phyloP scores from a whole-genome alignment of 768 basidiomycete species.

The Tylopilus balloui region DNA sequence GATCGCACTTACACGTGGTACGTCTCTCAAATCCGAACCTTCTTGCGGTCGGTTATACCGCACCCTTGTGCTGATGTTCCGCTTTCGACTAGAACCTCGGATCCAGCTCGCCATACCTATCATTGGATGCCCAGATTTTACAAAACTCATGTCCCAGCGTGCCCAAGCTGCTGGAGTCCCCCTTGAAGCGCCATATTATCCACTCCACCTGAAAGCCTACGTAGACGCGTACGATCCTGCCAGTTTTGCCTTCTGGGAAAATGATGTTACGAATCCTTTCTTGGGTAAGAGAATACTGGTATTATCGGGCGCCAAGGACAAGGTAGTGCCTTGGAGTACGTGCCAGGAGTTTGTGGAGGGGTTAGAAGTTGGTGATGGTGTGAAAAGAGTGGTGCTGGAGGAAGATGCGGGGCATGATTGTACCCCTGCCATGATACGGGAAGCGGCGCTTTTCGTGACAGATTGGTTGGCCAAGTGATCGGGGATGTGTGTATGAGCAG shows the following conservation, averaged over 20 bases:
- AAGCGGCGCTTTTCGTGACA: conserved; percentile 32
- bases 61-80: not conserved
- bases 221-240: conserved; percentile 47
- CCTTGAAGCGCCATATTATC: conserved; percentile 52
- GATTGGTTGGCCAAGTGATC: conserved; percentile 23
- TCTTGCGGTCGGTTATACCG: too few relatives aligned
- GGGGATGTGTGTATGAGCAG: not conserved
- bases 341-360: conserved; percentile 52
- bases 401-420: conserved; percentile 59
- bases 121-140: conserved; percentile 72
- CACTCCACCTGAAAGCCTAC: conserved; percentile 45
- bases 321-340: conserved; percentile 60
- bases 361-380: conserved; percentile 53
- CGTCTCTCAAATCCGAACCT: not conserved
- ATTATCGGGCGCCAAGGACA: conserved; percentile 62
- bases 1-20: conserved; percentile 55
- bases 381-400: conserved; percentile 53
- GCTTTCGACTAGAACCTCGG: conserved; percentile 37
- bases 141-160: conserved; percentile 51
- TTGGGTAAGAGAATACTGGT: conserved; percentile 69
- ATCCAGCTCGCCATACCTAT: conserved; percentile 46
- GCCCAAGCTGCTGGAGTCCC: conserved; percentile 43
- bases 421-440: conserved; percentile 55
- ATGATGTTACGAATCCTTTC: conserved; percentile 51
- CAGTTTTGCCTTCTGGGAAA: conserved; percentile 37